These are phyloP conservation scores for Ciborinia camelliae DNA, from an alignment of 2,329 filamentous ascomycete species.

Conservation along the genomic window DNA sequence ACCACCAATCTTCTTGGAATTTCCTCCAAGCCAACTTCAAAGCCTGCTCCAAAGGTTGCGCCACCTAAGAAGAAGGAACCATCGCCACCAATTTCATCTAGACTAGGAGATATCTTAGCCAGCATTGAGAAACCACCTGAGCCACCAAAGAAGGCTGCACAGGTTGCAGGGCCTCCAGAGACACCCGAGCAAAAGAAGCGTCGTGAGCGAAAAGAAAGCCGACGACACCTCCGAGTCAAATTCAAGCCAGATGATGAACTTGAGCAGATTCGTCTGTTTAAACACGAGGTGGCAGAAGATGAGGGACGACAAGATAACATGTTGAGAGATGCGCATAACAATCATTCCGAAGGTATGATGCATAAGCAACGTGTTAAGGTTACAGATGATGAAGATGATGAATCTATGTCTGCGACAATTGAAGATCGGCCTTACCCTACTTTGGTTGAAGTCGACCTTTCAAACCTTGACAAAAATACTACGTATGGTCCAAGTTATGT, in stretches of 20 bases:
- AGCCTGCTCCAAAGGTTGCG: slow-evolving; percentile 34
- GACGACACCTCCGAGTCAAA: slow-evolving; percentile 65
- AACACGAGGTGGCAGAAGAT: slow-evolving; percentile 69
- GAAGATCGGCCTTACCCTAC: slow-evolving; percentile 52
- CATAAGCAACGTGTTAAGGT: slow-evolving; percentile 52
- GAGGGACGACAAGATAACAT: slow-evolving; percentile 64
- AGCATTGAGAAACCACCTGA: slow-evolving; percentile 37
- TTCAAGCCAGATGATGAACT: slow-evolving; percentile 68
- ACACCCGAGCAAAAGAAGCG: slow-evolving; percentile 65
- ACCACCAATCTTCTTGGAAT: slow-evolving; percentile 32
- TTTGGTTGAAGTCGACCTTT: slow-evolving; percentile 47
- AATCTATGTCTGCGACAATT: slow-evolving; percentile 35
- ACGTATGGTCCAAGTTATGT: slow-evolving; percentile 49
- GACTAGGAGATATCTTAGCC: slow-evolving; percentile 36
- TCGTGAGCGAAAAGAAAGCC: slow-evolving; percentile 68
- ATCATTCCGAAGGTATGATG: slow-evolving; percentile 69
- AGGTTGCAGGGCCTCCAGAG: slow-evolving; percentile 45
- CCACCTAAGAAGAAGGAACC: slow-evolving; percentile 39
- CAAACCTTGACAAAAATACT: slow-evolving; percentile 33
- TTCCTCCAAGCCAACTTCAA: slow-evolving; percentile 32
- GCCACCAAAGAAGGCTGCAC: slow-evolving; percentile 33
- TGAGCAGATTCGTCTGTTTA: slow-evolving; percentile 65
- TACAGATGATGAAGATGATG: slow-evolving; percentile 52
- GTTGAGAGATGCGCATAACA: slow-evolving; percentile 68
- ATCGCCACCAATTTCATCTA: slow-evolving; percentile 35